Percentiles rank a stretch among this genome's conserved stretches.
These are phyloP conservation scores for Cryptosporidium viatorum DNA, from an alignment of 169 alveolate species.

Conservation along the genomic window DNA sequence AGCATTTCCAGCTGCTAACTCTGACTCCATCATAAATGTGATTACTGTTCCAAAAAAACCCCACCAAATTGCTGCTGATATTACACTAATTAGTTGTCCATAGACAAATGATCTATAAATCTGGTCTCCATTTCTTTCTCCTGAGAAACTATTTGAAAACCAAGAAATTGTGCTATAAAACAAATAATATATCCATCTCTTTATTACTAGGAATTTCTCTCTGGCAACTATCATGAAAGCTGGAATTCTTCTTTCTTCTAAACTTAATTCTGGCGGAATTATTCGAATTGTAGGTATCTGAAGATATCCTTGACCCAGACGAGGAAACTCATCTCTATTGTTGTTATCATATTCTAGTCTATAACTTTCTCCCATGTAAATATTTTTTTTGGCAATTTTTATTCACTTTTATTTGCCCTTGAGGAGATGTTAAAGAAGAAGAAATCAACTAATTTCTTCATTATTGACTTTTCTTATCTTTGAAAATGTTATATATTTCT, in stretches of 20 bases:
- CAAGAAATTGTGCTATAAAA: background rate
- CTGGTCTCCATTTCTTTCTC: constrained; percentile 29
- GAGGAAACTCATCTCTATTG: constrained; percentile 33
- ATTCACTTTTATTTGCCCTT: background rate
- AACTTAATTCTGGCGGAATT: background rate
- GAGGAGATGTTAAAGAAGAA: background rate
- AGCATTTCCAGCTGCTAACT: constrained; percentile 30
- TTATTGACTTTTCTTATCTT: constrained; percentile 19
- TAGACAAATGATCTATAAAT: constrained; percentile 41
- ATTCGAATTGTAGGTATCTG: constrained; percentile 19
- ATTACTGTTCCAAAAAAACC: constrained; percentile 51
- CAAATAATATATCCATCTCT: constrained; percentile 41
- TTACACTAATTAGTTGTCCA: constrained; percentile 51
- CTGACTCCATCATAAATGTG: constrained; percentile 35
- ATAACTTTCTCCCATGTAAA: constrained; percentile 10
- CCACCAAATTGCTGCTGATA: constrained; percentile 71
- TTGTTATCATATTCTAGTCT: background rate
- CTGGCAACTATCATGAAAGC: background rate
- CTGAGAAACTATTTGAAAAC: constrained; percentile 1
- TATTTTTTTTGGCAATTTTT: background rate
- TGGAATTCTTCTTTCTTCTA: background rate
- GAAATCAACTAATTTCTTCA: background rate
- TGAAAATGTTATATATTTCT: constrained; percentile 5
- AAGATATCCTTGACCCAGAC: background rate
- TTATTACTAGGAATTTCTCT: background rate